These are phyloP conservation scores for Agaricus bisporus DNA, from an alignment of 768 basidiomycete species.

Conservation along the genomic window DNA sequence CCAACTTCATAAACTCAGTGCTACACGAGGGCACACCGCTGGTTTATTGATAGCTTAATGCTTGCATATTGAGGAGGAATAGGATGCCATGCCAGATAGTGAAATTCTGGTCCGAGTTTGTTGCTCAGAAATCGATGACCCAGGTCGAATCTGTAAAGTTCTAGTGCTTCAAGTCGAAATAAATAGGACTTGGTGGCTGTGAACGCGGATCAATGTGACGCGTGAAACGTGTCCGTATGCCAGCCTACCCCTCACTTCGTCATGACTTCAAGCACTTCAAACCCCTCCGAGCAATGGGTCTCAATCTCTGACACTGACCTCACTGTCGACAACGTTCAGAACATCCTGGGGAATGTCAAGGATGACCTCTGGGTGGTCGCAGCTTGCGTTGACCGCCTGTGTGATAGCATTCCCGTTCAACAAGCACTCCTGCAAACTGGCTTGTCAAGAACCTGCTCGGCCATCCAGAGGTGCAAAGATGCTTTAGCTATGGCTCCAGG, in stretches of 20 bases:
- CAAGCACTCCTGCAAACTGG: constrained; percentile 57
- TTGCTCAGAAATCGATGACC: too few species aligned
- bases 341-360: constrained; percentile 41
- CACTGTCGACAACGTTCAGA: constrained; percentile 39
- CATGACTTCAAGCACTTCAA: constrained; percentile 32
- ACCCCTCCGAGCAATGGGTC: constrained; percentile 49
- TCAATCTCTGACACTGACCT: constrained; percentile 51
- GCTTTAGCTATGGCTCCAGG: constrained; percentile 16
- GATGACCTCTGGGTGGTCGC: constrained; percentile 77
- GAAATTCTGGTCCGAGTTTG: too few species aligned
- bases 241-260: constrained; percentile 6
- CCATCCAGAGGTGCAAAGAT: constrained; percentile 41
- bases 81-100: too few species aligned
- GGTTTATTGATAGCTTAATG: too few species aligned
- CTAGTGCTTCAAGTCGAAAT: too few species aligned
- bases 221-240: not conserved
- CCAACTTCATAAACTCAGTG: too few species aligned
- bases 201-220: constrained; percentile 6
- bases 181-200: not conserved
- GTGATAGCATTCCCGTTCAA: constrained; percentile 52
- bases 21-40: too few species aligned
- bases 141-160: too few species aligned
- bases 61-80: too few species aligned
- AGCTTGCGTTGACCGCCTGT: constrained; percentile 64
- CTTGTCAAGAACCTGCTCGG: constrained; percentile 48